Evolutionary conservation across 768 basidiomycete genomes (phyloP).

Genomic region (Termitomyces sp.): DNA sequence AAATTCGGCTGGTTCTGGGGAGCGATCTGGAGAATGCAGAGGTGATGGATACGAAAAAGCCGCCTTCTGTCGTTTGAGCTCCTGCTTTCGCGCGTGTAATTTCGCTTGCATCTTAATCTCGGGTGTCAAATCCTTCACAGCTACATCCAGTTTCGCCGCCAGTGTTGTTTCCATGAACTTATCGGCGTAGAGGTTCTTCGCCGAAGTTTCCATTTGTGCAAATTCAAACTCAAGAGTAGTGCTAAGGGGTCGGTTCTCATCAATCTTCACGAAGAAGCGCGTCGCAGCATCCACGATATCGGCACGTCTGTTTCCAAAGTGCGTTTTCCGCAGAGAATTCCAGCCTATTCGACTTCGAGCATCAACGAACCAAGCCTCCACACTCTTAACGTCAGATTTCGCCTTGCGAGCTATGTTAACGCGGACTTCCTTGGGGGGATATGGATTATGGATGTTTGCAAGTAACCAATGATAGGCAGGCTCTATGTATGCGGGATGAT

Average conservation of each 20-base stretch:
- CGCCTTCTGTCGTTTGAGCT: slow-evolving; percentile 1
- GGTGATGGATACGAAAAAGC: slow-evolving; percentile 17
- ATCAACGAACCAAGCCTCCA: slow-evolving; percentile 45
- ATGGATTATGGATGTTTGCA: slow-evolving; percentile 44
- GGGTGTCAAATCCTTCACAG: slow-evolving; percentile 24
- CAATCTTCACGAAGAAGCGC: slow-evolving; percentile 22
- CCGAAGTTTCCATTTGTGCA: slow-evolving; percentile 14
- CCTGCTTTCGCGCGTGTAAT: slow-evolving; percentile 4
- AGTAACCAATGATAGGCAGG: slow-evolving; percentile 37
- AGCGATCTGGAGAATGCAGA: slow-evolving; percentile 2
- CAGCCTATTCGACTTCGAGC: slow-evolving; percentile 49
- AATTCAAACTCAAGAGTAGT: slow-evolving; percentile 17
- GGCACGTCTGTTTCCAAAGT: slow-evolving; percentile 26
- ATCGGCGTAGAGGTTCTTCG: slow-evolving; percentile 16
- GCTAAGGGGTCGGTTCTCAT: slow-evolving; percentile 14
- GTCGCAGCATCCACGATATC: slow-evolving; percentile 33
- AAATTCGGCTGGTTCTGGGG: slow-evolving; percentile 7
- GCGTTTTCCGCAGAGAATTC: slow-evolving; percentile 32
- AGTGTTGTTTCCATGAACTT: slow-evolving; percentile 12
- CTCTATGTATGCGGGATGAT: slow-evolving; percentile 18
- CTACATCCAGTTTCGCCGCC: slow-evolving; percentile 20
- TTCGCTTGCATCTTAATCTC: slow-evolving; percentile 11
- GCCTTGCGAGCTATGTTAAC: slow-evolving; percentile 20
- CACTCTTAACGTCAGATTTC: slow-evolving; percentile 17
- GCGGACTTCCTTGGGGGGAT: slow-evolving; percentile 33